Percentiles rank a stretch among this genome's conserved stretches.
Conservation (phyloP, 345 rosid genomes). For the Sapria himalayana region DNA sequence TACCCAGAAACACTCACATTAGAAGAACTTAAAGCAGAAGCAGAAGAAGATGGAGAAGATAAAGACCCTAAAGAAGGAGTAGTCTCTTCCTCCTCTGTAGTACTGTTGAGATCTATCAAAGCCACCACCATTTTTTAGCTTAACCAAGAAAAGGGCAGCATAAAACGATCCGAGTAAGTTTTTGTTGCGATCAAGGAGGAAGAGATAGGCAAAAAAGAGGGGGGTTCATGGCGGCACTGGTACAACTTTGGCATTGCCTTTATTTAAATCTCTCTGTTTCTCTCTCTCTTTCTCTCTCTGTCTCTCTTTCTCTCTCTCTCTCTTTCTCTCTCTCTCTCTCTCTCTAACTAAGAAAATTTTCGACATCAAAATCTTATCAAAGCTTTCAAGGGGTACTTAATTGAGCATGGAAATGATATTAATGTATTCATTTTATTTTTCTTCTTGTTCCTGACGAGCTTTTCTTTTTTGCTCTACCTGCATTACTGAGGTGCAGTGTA, state of each 20-base stretch:
- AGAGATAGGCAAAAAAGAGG: constrained; percentile 3
- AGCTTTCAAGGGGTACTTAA: constrained; percentile 5
- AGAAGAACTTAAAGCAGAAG: constrained; percentile 25
- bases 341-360: constrained; percentile 1
- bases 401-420: not conserved
- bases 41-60: constrained; percentile 33
- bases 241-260: constrained; percentile 14
- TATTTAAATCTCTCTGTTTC: constrained; percentile 10
- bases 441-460: not conserved
- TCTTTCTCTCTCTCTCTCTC: not conserved
- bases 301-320: no score
- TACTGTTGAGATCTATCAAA: constrained; percentile 85
- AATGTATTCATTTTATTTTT: constrained; percentile 7
- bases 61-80: constrained; percentile 45
- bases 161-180: not conserved
- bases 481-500: constrained; percentile 11
- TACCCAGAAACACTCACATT: constrained; percentile 10
- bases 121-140: constrained; percentile 34
- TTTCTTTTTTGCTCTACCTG: not conserved
- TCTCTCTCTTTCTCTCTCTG: not conserved
- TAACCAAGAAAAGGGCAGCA: not conserved
- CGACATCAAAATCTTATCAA: constrained; percentile 19
- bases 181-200: not conserved
- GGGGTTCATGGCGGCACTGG: constrained; percentile 23
- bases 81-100: constrained; percentile 64